These are phyloP conservation scores for Lyophyllum atratum DNA, from an alignment of 768 basidiomycete species.

Conservation along the genomic window DNA sequence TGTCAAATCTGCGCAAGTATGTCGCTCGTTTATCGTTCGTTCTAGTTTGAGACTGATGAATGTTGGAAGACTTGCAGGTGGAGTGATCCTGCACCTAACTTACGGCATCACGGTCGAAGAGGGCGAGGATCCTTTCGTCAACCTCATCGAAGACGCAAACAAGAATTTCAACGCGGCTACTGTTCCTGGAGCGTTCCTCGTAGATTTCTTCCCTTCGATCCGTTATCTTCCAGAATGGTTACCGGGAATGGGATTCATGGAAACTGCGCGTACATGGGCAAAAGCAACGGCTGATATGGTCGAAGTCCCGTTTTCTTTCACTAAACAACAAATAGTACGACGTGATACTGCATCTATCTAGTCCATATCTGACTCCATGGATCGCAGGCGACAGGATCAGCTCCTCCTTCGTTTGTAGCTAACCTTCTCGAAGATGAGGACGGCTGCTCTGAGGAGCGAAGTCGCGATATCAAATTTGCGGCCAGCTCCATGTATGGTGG, in stretches of 20 bases:
- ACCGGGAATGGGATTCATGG: constrained; percentile 49
- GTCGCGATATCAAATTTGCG: constrained; percentile 40
- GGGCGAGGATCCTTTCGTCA: constrained; percentile 31
- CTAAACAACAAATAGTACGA: constrained; percentile 31
- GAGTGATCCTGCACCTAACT: constrained; percentile 28
- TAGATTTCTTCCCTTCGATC: constrained; percentile 31
- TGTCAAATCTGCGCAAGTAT: constrained; percentile 42
- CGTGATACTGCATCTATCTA: neutral
- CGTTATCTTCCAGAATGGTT: constrained; percentile 47
- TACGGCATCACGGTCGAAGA: constrained; percentile 32
- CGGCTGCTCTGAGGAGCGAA: constrained; percentile 30
- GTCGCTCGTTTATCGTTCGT: constrained; percentile 7
- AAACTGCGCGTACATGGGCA: constrained; percentile 37
- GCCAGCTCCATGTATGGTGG: constrained; percentile 50
- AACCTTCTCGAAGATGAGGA: constrained; percentile 38
- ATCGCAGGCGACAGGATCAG: constrained; percentile 40
- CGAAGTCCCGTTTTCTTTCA: constrained; percentile 35
- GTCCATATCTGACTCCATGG: neutral
- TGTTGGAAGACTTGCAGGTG: constrained; percentile 22
- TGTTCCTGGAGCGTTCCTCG: constrained; percentile 29
- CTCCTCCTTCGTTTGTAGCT: constrained; percentile 45
- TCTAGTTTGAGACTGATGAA: neutral
- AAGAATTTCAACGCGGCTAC: constrained; percentile 22
- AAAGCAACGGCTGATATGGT: constrained; percentile 32
- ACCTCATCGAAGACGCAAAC: constrained; percentile 24